Percentiles rank a stretch among this genome's conserved stretches.
Conservation (phyloP, 2,329 filamentous ascomycete genomes). For the Phaeoacremonium minimum region DNA sequence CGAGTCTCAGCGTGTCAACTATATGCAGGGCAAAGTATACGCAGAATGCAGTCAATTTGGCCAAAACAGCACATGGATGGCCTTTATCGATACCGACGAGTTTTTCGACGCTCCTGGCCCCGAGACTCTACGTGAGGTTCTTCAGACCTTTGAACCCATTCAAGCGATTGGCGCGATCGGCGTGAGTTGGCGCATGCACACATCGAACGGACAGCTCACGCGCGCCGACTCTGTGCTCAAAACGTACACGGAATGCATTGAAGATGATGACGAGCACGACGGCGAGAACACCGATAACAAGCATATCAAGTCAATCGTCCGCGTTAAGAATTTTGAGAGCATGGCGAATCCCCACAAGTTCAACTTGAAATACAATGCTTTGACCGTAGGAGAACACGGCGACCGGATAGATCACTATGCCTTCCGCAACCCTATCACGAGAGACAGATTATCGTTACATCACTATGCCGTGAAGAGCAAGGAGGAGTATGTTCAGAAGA, state of each 20-base stretch:
- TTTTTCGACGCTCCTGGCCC: constrained; percentile 20
- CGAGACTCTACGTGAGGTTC: constrained; percentile 16
- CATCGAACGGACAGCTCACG: constrained; percentile 15
- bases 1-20: constrained; percentile 4
- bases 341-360: constrained; percentile 17
- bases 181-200: constrained; percentile 24
- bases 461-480: constrained; percentile 24
- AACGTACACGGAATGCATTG: constrained; percentile 22
- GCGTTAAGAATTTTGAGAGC: constrained; percentile 14
- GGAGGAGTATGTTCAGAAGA: constrained; percentile 22
- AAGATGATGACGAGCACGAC: constrained; percentile 11
- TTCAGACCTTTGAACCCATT: constrained; percentile 17
- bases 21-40: constrained; percentile 9
- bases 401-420: constrained; percentile 13
- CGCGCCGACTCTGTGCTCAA: constrained; percentile 16
- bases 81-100: constrained; percentile 24
- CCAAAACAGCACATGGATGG: constrained; percentile 22
- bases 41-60: constrained; percentile 12
- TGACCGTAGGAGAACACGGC: constrained; percentile 19
- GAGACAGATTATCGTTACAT: constrained; percentile 20
- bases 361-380: constrained; percentile 7
- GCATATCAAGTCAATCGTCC: constrained; percentile 25
- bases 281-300: constrained; percentile 16
- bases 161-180: constrained; percentile 21
- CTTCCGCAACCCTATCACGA: constrained; percentile 20